These are phyloP conservation scores for Huntiella moniliformis DNA, from an alignment of 2,329 filamentous ascomycete genomes.

Conservation along the genomic window DNA sequence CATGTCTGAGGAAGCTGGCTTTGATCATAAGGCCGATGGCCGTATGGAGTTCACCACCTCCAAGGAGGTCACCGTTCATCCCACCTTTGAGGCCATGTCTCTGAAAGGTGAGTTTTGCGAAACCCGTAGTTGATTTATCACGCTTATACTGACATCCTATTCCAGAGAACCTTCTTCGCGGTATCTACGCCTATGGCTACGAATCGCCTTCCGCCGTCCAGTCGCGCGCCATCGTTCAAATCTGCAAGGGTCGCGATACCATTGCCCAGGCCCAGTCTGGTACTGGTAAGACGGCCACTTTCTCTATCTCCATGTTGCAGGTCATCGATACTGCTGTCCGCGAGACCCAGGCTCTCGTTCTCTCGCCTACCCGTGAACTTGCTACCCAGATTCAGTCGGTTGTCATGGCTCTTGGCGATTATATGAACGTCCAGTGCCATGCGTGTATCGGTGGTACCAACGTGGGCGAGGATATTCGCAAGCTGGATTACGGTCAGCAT, in stretches of 20 bases:
- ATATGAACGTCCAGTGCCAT: conserved; percentile 99
- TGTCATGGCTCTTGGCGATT: conserved; percentile 98
- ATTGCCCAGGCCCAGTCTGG: conserved; percentile 96
- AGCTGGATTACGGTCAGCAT: conserved; percentile 93
- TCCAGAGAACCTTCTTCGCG: conserved; percentile 72
- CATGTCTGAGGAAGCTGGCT: conserved; percentile 63
- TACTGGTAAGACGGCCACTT: conserved; percentile 91
- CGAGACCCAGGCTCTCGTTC: conserved; percentile 83
- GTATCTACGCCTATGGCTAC: conserved; percentile 96
- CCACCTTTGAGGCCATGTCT: conserved; percentile 90
- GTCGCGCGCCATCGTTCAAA: conserved; percentile 93
- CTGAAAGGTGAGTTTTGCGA: conserved; percentile 45
- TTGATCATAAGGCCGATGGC: conserved; percentile 88
- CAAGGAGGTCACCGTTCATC: conserved; percentile 89
- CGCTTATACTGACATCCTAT: conserved; percentile 1
- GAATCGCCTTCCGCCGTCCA: conserved; percentile 96
- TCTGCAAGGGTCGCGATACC: conserved; percentile 97
- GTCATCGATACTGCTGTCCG: conserved; percentile 86
- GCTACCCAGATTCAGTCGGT: conserved; percentile 98
- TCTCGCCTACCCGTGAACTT: conserved; percentile 89
- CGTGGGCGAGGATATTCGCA: conserved; percentile 91
- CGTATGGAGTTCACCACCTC: conserved; percentile 97
- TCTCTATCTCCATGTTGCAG: conserved; percentile 90
- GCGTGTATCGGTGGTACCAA: conserved; percentile 97
- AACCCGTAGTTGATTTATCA: background rate